These are phyloP conservation scores for Tripterygium wilfordii DNA, from an alignment of 177 flowering plant genomes.

Conservation along the genomic window DNA sequence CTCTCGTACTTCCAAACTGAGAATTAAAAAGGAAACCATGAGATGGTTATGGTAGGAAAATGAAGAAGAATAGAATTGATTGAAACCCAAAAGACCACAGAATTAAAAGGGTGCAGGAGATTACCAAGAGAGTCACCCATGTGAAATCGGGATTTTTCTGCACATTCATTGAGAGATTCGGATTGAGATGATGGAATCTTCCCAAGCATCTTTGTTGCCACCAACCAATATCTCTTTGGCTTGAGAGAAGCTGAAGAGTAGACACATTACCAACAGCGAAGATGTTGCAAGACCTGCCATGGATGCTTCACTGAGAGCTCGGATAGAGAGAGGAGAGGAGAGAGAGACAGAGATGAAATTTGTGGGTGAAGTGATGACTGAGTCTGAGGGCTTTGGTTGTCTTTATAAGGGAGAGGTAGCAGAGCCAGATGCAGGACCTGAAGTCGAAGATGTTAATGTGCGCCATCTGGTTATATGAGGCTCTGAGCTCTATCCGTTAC, in stretches of 20 bases:
- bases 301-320: not conserved
- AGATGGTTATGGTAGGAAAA: too few species aligned
- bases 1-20: constrained; percentile 44
- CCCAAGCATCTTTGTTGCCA: constrained; percentile 54
- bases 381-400: not conserved
- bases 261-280: constrained; percentile 12
- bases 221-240: constrained; percentile 53
- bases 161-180: constrained; percentile 67
- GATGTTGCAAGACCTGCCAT: constrained; percentile 21
- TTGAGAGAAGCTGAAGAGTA: constrained; percentile 28
- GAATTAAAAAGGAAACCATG: constrained; percentile 1
- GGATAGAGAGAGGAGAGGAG: not conserved
- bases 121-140: constrained; percentile 67
- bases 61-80: too few species aligned
- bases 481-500: not conserved
- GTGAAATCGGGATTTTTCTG: constrained; percentile 45
- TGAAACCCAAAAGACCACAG: too few species aligned
- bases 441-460: not conserved
- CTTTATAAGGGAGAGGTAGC: not conserved
- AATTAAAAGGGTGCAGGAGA: too few species aligned
- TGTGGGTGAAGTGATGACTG: not conserved
- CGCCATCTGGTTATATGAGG: not conserved
- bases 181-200: constrained; percentile 52
- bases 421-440: constrained; percentile 16
- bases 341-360: not conserved